Evolutionary conservation across 805 yeast genomes (phyloP), one percentile per base, ranked within the genome.

Genomic region (Metschnikowia peoriensis): DNA sequence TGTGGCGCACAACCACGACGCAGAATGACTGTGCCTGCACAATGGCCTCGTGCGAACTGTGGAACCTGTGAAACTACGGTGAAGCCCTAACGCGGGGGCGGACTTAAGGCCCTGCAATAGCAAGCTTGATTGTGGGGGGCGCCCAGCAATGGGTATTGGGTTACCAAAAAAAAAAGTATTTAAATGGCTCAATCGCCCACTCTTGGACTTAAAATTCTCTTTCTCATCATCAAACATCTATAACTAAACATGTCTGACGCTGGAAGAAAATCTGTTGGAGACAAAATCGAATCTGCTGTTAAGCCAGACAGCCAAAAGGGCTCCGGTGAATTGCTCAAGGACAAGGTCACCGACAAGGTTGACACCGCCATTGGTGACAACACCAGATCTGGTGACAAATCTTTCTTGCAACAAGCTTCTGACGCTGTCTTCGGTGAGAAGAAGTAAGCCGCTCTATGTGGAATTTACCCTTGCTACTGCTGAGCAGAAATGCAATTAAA

Each of bases 251-350:
- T 75, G 78, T 67, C 76, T 57, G 77, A 75, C 69, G 52, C 66
- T 41, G 79, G 78, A 57, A 70, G 79, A 66, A 69, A 74, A 70
- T 67, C 68, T 56, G 64, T 73, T 57, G 60, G 69, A 50, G 77
- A 72, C 64, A 75, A 75, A 61, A 61, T 71, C 53, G 48, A 55
- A 46, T 63, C 72, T 48, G 68, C 73, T 50, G 64, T 74, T 35
- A 73, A 66, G 63, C 79, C 79, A 61, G 75, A 75, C 63, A 66
- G 71, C 50, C 68, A 72, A 61, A 75, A 75, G 70, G 55, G 71
- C 44, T 65, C 72, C 48, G 55, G 62, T 28, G 77, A 71, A 62
- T 65, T 68, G 56, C 62, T 62, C 43, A 70, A 66, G 64, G 78
- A 74, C 67, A 62, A 63, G 53, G 69, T 72, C 46, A 66, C 73